Evolutionary conservation across 306 rosid species (phyloP).

Genomic region (Gastrolobium villosum): DNA sequence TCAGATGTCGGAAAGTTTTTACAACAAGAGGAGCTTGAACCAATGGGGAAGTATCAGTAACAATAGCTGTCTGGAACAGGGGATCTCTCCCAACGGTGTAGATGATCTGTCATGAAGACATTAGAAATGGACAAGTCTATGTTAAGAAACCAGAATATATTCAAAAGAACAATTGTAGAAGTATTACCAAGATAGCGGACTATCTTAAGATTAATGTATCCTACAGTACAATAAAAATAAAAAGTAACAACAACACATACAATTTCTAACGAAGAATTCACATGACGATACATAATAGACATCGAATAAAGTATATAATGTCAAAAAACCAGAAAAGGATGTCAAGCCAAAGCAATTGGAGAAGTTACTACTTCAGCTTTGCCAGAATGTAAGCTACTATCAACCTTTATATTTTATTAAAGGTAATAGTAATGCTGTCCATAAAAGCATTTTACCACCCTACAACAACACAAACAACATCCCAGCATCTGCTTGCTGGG

Average conservation of each 20-base stretch:
- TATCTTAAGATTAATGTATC: conserved; percentile 5
- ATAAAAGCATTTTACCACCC: no score
- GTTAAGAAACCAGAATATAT: conserved; percentile 32
- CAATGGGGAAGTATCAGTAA: conserved; percentile 78
- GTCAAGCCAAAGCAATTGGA: conserved; percentile 23
- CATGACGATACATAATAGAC: not conserved
- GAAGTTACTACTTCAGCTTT: not conserved
- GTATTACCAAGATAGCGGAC: conserved; percentile 24
- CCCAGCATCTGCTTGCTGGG: no score
- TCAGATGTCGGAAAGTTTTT: conserved; percentile 46
- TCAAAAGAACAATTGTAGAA: conserved; percentile 2
- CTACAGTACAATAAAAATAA: not conserved
- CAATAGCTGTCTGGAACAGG: conserved; percentile 73
- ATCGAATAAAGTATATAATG: not conserved
- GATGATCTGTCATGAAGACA: conserved; percentile 74
- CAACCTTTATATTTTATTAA: not conserved
- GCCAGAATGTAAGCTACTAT: not conserved
- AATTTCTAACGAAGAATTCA: conserved; percentile 13
- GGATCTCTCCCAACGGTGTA: conserved; percentile 94
- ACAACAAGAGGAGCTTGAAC: conserved; percentile 84
- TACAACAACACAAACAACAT: no score
- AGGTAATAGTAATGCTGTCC: no score
- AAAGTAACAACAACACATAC: not conserved
- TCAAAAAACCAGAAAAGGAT: not conserved
- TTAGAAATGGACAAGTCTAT: conserved; percentile 36